Evolutionary conservation across 345 rosid genomes (phyloP).

Genomic region (Heritiera littoralis): DNA sequence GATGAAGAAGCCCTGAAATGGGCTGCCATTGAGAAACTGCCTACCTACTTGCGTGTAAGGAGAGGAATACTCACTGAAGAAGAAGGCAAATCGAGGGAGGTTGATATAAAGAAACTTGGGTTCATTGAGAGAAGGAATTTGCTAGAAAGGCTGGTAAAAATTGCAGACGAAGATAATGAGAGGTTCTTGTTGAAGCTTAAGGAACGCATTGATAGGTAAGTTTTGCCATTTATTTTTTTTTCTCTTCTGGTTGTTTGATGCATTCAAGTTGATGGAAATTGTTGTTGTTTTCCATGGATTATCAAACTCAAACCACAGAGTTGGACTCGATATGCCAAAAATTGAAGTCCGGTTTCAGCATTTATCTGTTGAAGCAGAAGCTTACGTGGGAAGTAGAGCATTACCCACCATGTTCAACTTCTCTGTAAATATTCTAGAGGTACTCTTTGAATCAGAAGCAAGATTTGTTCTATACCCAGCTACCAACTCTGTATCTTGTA

Average conservation of each 20-base stretch:
- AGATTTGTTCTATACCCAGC: constrained; percentile 38
- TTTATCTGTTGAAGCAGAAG: constrained; percentile 58
- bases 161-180: constrained; percentile 82
- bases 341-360: constrained; percentile 86
- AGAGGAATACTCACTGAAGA: constrained; percentile 66
- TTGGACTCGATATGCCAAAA: constrained; percentile 82
- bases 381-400: constrained; percentile 62
- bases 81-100: constrained; percentile 52
- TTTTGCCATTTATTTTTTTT: not conserved
- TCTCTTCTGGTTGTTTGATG: not conserved
- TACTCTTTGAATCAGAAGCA: constrained; percentile 34
- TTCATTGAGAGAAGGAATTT: constrained; percentile 64
- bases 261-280: not conserved
- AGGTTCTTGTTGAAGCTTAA: constrained; percentile 76
- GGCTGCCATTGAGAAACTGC: constrained; percentile 90
- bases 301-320: constrained; percentile 36
- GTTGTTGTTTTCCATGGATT: not conserved
- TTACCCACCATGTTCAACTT: constrained; percentile 57
- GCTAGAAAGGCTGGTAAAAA: constrained; percentile 64
- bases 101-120: constrained; percentile 67
- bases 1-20: constrained; percentile 68
- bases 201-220: constrained; percentile 67
- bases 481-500: not conserved
- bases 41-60: constrained; percentile 60
- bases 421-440: constrained; percentile 52